These are phyloP conservation scores for Aspergillus mulundensis DNA, from an alignment of 495 filamentous ascomycete genomes.

Conservation along the genomic window DNA sequence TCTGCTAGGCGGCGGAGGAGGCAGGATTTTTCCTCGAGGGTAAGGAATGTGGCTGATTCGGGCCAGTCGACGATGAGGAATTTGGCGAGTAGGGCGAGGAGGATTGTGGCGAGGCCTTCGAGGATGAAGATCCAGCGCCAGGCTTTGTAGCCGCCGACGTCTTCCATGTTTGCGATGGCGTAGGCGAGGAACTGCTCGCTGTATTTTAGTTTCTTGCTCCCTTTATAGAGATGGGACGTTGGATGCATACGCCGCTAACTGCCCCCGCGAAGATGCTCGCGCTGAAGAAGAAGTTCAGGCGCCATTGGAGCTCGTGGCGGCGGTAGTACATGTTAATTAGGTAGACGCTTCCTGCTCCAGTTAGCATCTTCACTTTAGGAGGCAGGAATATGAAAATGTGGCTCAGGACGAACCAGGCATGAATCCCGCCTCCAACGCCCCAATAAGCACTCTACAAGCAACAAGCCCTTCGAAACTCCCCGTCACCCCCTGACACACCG, in stretches of 20 bases:
- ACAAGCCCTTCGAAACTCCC: slow-evolving; percentile 45
- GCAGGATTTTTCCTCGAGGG: slow-evolving; percentile 35
- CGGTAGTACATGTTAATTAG: slow-evolving; percentile 56
- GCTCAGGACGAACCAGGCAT: slow-evolving; percentile 39
- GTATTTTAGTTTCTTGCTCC: background rate
- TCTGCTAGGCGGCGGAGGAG: slow-evolving; percentile 39
- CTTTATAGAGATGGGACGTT: background rate
- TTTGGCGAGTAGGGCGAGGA: slow-evolving; percentile 41
- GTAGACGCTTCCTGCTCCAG: slow-evolving; percentile 32
- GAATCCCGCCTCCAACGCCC: slow-evolving; percentile 50
- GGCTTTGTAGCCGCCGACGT: slow-evolving; percentile 19
- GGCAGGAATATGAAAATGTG: background rate
- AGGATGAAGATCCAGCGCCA: slow-evolving; percentile 27
- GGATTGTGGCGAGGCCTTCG: background rate
- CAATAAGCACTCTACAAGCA: slow-evolving; percentile 47
- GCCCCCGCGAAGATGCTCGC: slow-evolving; percentile 52
- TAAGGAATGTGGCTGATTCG: slow-evolving; percentile 44
- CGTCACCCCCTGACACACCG: slow-evolving; percentile 52
- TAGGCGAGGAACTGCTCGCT: slow-evolving; percentile 13
- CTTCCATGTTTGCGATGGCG: slow-evolving; percentile 42
- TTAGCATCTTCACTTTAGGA: background rate
- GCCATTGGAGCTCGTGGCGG: slow-evolving; percentile 52
- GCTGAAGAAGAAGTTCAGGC: slow-evolving; percentile 54
- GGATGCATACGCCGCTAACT: slow-evolving; percentile 42
- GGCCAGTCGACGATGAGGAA: slow-evolving; percentile 54